Conservation (phyloP, 148 eudicot species). For the Camellia granthamiana region DNA sequence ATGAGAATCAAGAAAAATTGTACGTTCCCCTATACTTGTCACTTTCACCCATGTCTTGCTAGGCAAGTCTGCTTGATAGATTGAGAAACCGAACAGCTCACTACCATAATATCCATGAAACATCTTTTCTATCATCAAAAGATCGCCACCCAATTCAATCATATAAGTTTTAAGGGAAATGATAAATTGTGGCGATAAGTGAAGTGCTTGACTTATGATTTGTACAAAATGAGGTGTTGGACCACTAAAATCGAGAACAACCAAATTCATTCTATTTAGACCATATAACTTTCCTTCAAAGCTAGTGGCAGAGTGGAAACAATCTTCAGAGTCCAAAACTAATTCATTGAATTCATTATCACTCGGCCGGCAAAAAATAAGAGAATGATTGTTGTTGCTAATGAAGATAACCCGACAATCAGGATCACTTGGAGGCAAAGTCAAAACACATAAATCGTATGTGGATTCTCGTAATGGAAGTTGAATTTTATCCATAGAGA, state of each 20-base stretch:
- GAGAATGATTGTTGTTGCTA: no score
- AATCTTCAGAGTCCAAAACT: no score
- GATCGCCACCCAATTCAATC: background rate
- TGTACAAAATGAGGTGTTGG: no score
- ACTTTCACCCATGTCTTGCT: background rate
- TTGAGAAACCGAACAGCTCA: background rate
- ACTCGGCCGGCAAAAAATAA: no score
- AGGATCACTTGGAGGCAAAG: background rate
- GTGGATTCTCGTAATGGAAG: background rate
- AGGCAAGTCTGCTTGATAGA: background rate
- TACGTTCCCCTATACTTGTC: background rate
- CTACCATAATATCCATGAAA: background rate
- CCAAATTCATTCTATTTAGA: no score
- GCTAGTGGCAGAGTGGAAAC: no score
- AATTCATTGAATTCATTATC: no score
- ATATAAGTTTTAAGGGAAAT: background rate
- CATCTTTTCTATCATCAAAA: background rate
- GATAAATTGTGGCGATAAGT: background rate
- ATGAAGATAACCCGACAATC: no score
- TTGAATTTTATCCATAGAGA: background rate
- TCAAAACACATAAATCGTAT: background rate
- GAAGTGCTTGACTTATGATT: no score
- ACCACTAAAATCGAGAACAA: no score
- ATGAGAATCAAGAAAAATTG: background rate
- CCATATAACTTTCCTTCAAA: no score